Percentiles rank a stretch among this genome's conserved stretches.
phyloP scores from a whole-genome alignment of 352 stramenopile genomes.

The Pythium aquatile region DNA sequence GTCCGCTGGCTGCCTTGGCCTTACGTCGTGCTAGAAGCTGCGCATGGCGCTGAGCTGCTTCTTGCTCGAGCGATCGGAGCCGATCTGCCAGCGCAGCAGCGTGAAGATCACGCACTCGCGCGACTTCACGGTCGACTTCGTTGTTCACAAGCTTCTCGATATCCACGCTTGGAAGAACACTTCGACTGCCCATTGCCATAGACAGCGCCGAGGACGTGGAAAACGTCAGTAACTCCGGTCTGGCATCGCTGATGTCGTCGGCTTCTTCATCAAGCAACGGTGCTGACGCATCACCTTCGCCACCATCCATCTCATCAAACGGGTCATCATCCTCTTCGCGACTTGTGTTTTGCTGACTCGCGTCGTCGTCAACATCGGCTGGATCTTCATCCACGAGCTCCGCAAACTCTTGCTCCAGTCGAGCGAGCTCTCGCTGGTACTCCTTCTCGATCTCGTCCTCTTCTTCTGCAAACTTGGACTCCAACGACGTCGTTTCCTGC shows the following conservation, averaged over 20 bases:
- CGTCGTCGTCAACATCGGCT: not conserved
- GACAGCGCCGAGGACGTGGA: too few species aligned
- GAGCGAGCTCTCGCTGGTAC: constrained; percentile 28
- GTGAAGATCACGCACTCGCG: not conserved
- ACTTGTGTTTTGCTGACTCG: not conserved
- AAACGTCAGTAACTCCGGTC: not conserved
- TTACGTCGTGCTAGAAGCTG: not conserved
- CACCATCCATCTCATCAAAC: constrained; percentile 7
- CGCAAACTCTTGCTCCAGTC: constrained; percentile 24
- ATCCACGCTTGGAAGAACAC: not conserved
- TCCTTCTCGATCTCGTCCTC: constrained; percentile 29
- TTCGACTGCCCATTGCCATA: not conserved
- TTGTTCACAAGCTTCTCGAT: not conserved
- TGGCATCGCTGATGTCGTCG: not conserved
- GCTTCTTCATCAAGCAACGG: not conserved
- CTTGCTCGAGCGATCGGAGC: constrained; percentile 3
- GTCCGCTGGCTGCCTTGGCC: not conserved
- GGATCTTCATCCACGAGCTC: not conserved
- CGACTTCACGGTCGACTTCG: constrained; percentile 3
- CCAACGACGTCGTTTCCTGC: constrained; percentile 41
- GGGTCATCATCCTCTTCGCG: not conserved
- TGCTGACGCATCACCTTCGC: constrained; percentile 8
- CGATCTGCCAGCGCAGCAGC: not conserved
- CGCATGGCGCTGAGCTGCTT: constrained; percentile 9
- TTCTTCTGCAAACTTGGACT: constrained; percentile 47